Evolutionary conservation across 768 basidiomycete genomes (phyloP), one percentile per base, ranked within the genome.

Genomic region (Mycena vitilis): DNA sequence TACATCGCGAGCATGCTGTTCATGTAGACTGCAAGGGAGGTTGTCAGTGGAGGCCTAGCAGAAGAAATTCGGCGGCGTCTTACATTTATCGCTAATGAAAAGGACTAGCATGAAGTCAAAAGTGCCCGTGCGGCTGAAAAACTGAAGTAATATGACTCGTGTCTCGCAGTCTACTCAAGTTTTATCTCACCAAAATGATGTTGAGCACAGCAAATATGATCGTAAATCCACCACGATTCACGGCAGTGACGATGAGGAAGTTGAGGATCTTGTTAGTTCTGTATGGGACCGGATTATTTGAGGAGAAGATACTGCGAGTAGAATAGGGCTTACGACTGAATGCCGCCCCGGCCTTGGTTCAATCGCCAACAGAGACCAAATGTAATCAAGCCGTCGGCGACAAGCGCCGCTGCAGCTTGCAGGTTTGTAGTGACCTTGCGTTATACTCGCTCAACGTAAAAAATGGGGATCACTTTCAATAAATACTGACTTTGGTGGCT

Each of bases 221-320:
- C 7, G 61, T 63, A 38, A 38, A 63, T 30, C 22, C 51, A 1
- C 61, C 63, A 1, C 63, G 63, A 47, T 64, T 64, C n/a, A 64
- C n/a, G 7, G 63, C 63, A 42, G 63, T 64, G 44, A 64, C 45
- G 53, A 64, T 55, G 53, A 64, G 53, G 63, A 64, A 64, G 44
- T 64, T 64, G 23, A 64, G 52, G 30, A 64, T 48, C 34, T 36
- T 45, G 25, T 64, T 56, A 11, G 53, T 45, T 48, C 63, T 57
- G 15, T 40, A 40, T 40, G 10, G 11, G 40, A 40, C 10, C 5
- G 11, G 40, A 40, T 40, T 40, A 4, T 40, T 11, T 40, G 38
- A 6, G 38, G 40, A 15, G 40, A 40, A 40, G 10, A 30, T 30
- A 30, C 30, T 5, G 40, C n/a, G 15, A 40, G 7, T 40, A 40